Base-by-base conservation (phyloP, 2,329 filamentous ascomycete species). In the Coleophoma crateriformis region DNA sequence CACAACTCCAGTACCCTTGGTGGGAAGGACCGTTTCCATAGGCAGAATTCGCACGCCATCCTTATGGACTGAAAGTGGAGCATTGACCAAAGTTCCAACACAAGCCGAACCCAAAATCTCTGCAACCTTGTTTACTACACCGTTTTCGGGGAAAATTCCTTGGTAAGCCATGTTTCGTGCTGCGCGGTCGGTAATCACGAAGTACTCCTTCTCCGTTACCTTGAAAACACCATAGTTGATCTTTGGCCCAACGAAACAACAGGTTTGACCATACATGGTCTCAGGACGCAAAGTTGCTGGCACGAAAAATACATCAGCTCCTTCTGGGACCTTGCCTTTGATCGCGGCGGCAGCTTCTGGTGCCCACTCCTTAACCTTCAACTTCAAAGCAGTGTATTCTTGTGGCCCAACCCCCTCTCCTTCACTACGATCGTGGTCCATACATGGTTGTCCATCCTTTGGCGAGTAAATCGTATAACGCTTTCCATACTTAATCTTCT, bases 241-340 rank as follows among this genome's bases (percentile, higher is more conserved):
- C 64, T 87, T 88, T 10, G 94, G 92, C 3, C 90, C 89, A 44
- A 99, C 89, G 61, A 97, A 99, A 68, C 91, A 96, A 72, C 89
- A 95, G 4, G 85, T 95, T 70, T 97, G 94, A 38, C 95, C 95
- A 66, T 97, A 99, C 92, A 99, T 97, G 34, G 94, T 99, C 76
- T 99, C 94, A 2, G 94, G 90, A 54, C 94, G 81, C 54, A 99
- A 79, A 49, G 94, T 97, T 14, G 94, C 94, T 12, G 94, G 88
- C 12, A 97, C 82, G 62, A 97, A 87, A 73, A 86, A 97, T 50
- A 96, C 85, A 54, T 87, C 87, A 42, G 88, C 85, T 56, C 80
- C 83, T 34, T 84, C 78, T 6, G 92, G 88, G 4, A 97, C 72
- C 72, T 92, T 94, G 56, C 81, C 85, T 66, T 85, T 79, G 51